These are phyloP conservation scores for Psidium friedrichsthalianum DNA, from an alignment of 345 rosid species.

Conservation along the genomic window DNA sequence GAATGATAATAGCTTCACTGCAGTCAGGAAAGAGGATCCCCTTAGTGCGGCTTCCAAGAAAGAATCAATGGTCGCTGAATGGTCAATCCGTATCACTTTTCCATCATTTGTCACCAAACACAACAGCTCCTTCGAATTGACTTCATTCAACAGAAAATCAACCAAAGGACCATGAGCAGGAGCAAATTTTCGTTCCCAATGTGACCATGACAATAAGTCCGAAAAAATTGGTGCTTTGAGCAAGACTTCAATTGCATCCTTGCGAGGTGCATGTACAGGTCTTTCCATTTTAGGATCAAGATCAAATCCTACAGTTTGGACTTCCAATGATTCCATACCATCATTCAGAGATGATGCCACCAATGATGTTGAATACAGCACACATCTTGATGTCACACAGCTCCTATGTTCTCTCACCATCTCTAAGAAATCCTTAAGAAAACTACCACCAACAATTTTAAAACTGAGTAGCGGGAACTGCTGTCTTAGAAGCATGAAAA, in stretches of 20 bases:
- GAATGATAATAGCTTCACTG: conserved; percentile 57
- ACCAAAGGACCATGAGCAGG: conserved; percentile 70
- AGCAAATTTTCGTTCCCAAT: conserved; percentile 77
- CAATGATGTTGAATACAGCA: conserved; percentile 64
- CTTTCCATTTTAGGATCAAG: conserved; percentile 7
- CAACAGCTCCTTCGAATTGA: conserved; percentile 46
- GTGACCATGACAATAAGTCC: conserved; percentile 70
- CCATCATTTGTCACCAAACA: conserved; percentile 83
- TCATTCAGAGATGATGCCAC: conserved; percentile 18
- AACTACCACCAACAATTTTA: conserved; percentile 35
- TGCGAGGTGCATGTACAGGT: conserved; percentile 30
- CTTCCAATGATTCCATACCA: conserved; percentile 17
- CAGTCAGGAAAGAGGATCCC: conserved; percentile 65
- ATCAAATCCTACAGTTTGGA: conserved; percentile 6
- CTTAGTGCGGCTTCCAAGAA: conserved; percentile 74
- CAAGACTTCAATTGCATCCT: conserved; percentile 56
- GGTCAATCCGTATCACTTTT: conserved; percentile 68
- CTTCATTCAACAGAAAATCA: conserved; percentile 57
- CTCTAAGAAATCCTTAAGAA: conserved; percentile 40
- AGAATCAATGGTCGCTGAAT: conserved; percentile 58
- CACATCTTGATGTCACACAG: conserved; percentile 42
- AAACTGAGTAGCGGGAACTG: conserved; percentile 67
- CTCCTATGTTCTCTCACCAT: conserved; percentile 25
- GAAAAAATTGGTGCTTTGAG: conserved; percentile 72
- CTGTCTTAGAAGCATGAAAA: conserved; percentile 43